Percentiles rank a stretch among this genome's conserved stretches.
Evolutionary conservation across 345 rosid species (phyloP).

Genomic region (Salix dunnii): DNA sequence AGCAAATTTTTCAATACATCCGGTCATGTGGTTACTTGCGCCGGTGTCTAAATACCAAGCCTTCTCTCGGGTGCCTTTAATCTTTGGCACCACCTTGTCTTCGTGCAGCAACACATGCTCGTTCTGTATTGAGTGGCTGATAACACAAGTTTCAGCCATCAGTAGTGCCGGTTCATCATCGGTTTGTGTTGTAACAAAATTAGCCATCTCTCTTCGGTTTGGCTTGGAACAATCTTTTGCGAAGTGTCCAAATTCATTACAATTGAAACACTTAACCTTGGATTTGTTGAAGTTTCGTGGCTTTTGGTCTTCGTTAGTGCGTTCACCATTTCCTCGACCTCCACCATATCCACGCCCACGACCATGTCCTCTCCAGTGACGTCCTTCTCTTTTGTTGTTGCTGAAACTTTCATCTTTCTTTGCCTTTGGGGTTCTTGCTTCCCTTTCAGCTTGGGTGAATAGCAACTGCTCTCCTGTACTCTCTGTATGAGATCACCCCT

Average conservation of each 20-base stretch:
- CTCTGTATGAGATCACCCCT: not conserved
- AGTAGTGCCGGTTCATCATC: too few species aligned
- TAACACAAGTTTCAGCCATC: too few species aligned
- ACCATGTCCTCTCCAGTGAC: not conserved
- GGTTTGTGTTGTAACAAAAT: too few species aligned
- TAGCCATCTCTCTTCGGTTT: too few species aligned
- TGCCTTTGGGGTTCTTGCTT: not conserved
- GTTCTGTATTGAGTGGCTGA: too few species aligned
- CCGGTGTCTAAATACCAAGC: too few species aligned
- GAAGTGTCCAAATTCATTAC: too few species aligned
- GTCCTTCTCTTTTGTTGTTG: not conserved
- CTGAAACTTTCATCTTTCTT: not conserved
- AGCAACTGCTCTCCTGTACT: not conserved
- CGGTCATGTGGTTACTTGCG: not conserved
- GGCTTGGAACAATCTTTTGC: too few species aligned
- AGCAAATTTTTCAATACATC: not conserved
- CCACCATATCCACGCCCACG: not conserved
- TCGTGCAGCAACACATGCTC: too few species aligned
- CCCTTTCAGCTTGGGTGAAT: not conserved
- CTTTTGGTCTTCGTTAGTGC: not conserved
- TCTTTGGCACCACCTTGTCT: too few species aligned
- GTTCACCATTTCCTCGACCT: not conserved
- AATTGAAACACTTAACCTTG: constrained; percentile 1
- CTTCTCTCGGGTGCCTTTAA: too few species aligned
- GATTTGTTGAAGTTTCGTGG: constrained; percentile 1